A percentile compares a stretch with the other conserved stretches of the same genome.
Conservation (phyloP, 208 protist genomes). For the Trichomonas tenax region DNA sequence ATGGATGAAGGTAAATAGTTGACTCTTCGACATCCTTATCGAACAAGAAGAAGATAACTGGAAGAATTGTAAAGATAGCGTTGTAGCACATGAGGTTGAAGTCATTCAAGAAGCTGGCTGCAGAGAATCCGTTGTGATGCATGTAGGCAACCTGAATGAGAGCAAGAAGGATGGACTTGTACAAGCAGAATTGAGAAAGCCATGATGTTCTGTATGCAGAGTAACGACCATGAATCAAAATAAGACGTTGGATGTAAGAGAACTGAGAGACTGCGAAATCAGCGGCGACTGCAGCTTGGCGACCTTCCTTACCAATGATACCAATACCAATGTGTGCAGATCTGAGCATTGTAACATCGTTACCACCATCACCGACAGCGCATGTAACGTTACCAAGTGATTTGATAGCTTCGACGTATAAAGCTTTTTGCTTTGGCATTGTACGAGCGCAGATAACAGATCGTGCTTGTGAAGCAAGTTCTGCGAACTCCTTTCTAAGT, state of each 20-base stretch:
- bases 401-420: constrained; percentile 63
- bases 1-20: background rate
- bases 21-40: background rate
- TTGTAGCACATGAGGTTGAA: constrained; percentile 26
- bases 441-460: constrained; percentile 78
- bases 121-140: background rate
- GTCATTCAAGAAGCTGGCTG: background rate
- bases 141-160: constrained; percentile 15
- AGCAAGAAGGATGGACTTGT: background rate
- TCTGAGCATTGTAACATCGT: constrained; percentile 86
- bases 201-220: constrained; percentile 39
- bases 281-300: constrained; percentile 82
- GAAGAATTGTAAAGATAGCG: constrained; percentile 22
- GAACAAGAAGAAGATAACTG: background rate
- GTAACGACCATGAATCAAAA: constrained; percentile 64
- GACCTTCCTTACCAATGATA: constrained; percentile 72
- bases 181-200: constrained; percentile 23
- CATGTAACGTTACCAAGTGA: constrained; percentile 35
- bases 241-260: constrained; percentile 32
- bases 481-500: constrained; percentile 24
- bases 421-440: constrained; percentile 87
- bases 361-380: constrained; percentile 92
- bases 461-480: constrained; percentile 48
- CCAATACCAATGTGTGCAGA: constrained; percentile 81
- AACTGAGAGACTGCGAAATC: constrained; percentile 84